phyloP scores from a whole-genome alignment of 2,329 filamentous ascomycete genomes.

The Ceratocystiopsis brevicomis region DNA sequence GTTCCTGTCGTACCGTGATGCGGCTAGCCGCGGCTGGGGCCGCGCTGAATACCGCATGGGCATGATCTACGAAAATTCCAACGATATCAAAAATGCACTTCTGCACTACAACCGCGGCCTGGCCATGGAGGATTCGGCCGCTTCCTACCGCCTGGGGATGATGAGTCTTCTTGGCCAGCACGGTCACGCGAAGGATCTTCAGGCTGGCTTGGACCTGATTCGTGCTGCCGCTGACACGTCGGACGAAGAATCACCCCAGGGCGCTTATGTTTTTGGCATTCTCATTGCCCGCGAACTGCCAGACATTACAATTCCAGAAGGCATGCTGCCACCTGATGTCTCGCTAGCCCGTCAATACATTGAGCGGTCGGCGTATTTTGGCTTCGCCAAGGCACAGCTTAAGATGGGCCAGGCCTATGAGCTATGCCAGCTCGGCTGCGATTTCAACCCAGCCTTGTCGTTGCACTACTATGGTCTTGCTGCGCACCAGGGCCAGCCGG shows the following conservation, averaged over 20 bases:
- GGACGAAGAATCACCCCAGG: constrained; percentile 92
- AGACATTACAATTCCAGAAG: constrained; percentile 65
- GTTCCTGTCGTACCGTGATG: constrained; percentile 66
- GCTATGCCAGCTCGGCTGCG: constrained; percentile 79
- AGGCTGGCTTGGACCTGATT: constrained; percentile 63
- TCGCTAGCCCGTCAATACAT: constrained; percentile 67
- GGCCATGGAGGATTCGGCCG: constrained; percentile 67
- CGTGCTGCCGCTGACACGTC: constrained; percentile 65
- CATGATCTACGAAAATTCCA: constrained; percentile 93
- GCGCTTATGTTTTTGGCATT: constrained; percentile 92
- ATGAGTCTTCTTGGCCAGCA: constrained; percentile 92
- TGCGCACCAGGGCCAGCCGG: constrained; percentile 75
- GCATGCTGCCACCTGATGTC: constrained; percentile 51
- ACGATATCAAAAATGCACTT: constrained; percentile 78
- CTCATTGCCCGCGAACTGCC: constrained; percentile 75
- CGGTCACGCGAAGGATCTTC: constrained; percentile 67
- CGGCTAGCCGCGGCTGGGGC: constrained; percentile 67
- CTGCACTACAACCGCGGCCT: constrained; percentile 77
- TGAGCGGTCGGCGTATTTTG: constrained; percentile 88
- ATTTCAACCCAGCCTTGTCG: constrained; percentile 83
- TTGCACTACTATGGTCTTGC: constrained; percentile 92
- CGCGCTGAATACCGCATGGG: constrained; percentile 92
- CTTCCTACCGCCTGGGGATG: constrained; percentile 78
- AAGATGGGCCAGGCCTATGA: constrained; percentile 97
- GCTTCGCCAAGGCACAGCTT: constrained; percentile 87